These are phyloP conservation scores for Dillenia turbinata DNA, from an alignment of 164 flowering plant genomes.

Conservation along the genomic window DNA sequence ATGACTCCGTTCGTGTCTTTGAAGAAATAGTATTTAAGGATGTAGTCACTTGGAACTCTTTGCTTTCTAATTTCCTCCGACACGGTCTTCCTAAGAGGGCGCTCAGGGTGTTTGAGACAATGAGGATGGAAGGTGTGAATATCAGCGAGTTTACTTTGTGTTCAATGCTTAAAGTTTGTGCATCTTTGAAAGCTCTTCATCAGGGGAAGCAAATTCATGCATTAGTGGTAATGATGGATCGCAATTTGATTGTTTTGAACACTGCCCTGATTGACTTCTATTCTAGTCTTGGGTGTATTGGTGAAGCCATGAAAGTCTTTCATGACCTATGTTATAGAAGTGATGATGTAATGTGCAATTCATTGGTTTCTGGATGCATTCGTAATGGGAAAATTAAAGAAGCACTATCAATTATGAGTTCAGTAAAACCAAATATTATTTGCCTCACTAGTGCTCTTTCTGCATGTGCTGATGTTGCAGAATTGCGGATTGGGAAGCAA, in stretches of 20 bases:
- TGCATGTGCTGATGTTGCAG: constrained; percentile 47
- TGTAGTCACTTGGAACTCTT: constrained; percentile 49
- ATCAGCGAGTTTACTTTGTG: constrained; percentile 40
- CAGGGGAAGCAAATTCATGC: constrained; percentile 54
- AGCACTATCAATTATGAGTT: constrained; percentile 28
- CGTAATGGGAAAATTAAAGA: constrained; percentile 29
- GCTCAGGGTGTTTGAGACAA: constrained; percentile 25
- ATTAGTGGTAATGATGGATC: constrained; percentile 31
- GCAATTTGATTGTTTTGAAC: constrained; percentile 37
- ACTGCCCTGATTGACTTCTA: constrained; percentile 53
- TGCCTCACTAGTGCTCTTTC: constrained; percentile 43
- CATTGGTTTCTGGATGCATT: constrained; percentile 45
- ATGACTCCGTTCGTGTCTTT: constrained; percentile 31
- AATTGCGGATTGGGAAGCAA: constrained; percentile 44
- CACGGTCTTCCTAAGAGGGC: constrained; percentile 30
- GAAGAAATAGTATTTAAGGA: constrained; percentile 36
- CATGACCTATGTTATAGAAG: constrained; percentile 14
- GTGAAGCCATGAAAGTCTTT: constrained; percentile 36
- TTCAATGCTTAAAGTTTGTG: constrained; percentile 47
- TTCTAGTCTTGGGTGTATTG: constrained; percentile 25
- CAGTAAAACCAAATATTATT: constrained; percentile 37
- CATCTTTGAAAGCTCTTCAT: constrained; percentile 20
- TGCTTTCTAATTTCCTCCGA: constrained; percentile 39
- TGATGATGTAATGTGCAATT: constrained; percentile 41
- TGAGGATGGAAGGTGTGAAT: constrained; percentile 29